Conservation (phyloP, 192 early-diverging fungal genomes). For the Gamsiella multidivaricata region DNA sequence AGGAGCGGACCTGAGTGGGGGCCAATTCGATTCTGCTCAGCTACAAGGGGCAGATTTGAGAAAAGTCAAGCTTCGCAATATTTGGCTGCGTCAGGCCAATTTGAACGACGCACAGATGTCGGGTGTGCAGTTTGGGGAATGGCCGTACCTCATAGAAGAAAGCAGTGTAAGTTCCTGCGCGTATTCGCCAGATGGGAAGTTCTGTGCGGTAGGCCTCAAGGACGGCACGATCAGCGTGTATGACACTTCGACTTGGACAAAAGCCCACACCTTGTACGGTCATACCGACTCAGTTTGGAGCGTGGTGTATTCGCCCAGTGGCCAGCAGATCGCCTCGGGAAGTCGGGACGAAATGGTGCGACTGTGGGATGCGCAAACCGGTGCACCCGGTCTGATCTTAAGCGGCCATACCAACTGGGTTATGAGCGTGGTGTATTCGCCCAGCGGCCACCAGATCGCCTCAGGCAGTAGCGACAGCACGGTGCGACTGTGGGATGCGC, state of each 20-base stretch:
- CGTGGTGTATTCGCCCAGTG: neutral
- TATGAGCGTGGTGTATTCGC: neutral
- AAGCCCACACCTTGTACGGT: neutral
- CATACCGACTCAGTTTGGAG: neutral
- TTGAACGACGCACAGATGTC: neutral
- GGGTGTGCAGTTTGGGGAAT: slow-evolving; percentile 8
- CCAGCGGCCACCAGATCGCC: neutral
- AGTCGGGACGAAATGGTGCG: neutral
- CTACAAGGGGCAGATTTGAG: neutral
- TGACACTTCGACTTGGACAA: neutral
- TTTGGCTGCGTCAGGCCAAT: slow-evolving; percentile 1
- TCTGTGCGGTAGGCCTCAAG: neutral
- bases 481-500: neutral
- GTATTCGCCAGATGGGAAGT: neutral
- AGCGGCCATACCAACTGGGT: neutral
- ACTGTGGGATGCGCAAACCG: slow-evolving; percentile 2
- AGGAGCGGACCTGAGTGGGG: neutral
- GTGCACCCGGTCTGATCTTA: neutral
- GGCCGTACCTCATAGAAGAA: neutral
- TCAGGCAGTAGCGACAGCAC: neutral
- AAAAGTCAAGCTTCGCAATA: neutral
- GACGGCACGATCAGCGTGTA: slow-evolving; percentile 3
- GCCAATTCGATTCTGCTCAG: slow-evolving; percentile 6
- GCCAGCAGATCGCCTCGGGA: neutral
- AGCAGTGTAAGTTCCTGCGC: neutral